Evolutionary conservation across 2,329 filamentous ascomycete genomes (phyloP).

Genomic region (Coniella vitis): DNA sequence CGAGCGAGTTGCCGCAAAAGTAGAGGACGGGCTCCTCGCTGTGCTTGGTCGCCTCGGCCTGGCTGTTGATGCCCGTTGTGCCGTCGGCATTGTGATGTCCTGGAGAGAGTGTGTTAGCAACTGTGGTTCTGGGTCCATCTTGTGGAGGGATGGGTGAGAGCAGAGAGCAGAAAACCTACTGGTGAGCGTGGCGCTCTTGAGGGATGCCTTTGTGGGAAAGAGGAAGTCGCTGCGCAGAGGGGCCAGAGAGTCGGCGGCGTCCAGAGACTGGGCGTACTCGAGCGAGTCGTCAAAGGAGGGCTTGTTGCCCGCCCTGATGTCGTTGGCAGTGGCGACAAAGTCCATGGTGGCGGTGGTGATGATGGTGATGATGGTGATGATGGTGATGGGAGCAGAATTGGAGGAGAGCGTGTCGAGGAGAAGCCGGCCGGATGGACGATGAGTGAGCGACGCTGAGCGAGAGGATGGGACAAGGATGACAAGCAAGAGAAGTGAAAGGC

Average conservation of each 20-base stretch:
- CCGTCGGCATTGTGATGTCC: neutral
- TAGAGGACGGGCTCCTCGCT: conserved; percentile 50
- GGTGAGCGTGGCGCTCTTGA: conserved; percentile 56
- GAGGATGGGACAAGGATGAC: too few species aligned
- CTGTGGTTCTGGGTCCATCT: neutral
- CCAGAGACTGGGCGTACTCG: conserved; percentile 46
- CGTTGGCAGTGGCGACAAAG: conserved; percentile 30
- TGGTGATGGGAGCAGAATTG: neutral
- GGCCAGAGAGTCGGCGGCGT: conserved; percentile 53
- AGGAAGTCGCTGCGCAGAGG: conserved; percentile 65
- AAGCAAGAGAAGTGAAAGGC: too few species aligned
- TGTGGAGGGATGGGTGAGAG: neutral
- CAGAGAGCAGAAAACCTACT: neutral
- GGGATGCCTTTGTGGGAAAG: conserved; percentile 66
- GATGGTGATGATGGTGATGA: neutral
- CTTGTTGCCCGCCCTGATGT: conserved; percentile 33
- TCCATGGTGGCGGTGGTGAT: conserved; percentile 28
- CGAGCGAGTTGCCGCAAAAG: conserved; percentile 85
- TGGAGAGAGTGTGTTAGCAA: neutral
- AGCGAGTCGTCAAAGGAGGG: conserved; percentile 41
- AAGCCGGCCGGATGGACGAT: too few species aligned
- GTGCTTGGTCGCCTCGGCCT: neutral
- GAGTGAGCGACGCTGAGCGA: too few species aligned
- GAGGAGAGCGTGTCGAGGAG: neutral
- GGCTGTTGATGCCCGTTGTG: neutral